Base-by-base conservation (phyloP, 2,329 filamentous ascomycete species). In the Knufia fluminis region DNA sequence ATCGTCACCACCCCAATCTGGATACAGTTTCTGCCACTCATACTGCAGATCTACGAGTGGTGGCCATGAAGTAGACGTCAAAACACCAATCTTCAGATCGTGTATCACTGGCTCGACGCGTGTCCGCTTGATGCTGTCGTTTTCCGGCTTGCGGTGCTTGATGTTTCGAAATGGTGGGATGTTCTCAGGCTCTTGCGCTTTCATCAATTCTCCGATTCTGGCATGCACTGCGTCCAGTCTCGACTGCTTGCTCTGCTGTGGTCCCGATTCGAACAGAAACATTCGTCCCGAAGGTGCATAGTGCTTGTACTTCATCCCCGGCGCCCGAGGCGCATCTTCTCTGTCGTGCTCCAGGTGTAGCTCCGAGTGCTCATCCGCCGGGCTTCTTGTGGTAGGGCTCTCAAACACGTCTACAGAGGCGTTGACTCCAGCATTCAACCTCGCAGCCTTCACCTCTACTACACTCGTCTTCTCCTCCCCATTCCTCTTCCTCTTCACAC, bases 221-320 rank as follows among this genome's bases (percentile, higher is more conserved):
- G 16, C 16, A 33, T 20, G 19, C 16, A 45, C 26, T 8, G 57
- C 59, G 2, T 53, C 39, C 17, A 55, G 48, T 38, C 56, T 56
- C 54, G 64, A 62, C 24, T 28, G 14, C 19, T 17, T 28, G 64
- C 57, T 1, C 69, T 72, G 24, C 77, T 68, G 64, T 95, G 87
- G 62, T 3, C 10, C 7, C 3, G 3, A 12, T 10, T 48, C 45
- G 22, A 89, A 94, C 1, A 97, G 72, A 12, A 94, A 71, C 1
- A 98, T 90, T 40, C 76, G 80, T 1, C 92, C 94, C 65, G 83
- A 86, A 1, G 92, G 92, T 38, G 90, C 94, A 62, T 98, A 98
- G 65, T 98, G 92, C 63, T 92, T 87, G 65, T 98, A 98, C 68
- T 98, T 98, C 92, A 98, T 98, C 1, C 92, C 92, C 0, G 92